Evolutionary conservation across 2,329 filamentous ascomycete genomes (phyloP).

Genomic region (Dactylellina sp.): DNA sequence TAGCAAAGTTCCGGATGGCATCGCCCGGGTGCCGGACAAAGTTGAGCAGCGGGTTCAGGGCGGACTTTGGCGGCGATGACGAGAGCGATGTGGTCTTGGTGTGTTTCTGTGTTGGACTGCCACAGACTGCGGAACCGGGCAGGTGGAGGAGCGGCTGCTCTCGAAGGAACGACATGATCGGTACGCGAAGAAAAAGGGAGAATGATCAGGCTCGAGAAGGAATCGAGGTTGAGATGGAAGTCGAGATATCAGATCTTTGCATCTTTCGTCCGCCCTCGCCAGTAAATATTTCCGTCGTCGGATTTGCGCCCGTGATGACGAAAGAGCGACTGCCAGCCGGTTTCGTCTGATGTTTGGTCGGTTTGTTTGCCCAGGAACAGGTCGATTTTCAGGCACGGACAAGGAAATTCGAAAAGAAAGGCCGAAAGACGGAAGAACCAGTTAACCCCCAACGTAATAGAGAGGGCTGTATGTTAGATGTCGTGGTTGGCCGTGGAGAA

Average conservation of each 20-base stretch:
- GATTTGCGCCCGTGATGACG: background rate
- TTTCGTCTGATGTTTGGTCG: constrained; percentile 51
- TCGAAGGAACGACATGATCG: constrained; percentile 43
- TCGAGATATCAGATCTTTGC: constrained; percentile 1
- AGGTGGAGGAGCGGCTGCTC: constrained; percentile 49
- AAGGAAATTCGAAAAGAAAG: background rate
- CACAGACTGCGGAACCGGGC: constrained; percentile 30
- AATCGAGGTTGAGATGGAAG: background rate
- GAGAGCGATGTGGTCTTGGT: constrained; percentile 18
- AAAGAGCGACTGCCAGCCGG: constrained; percentile 1
- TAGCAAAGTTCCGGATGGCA: constrained; percentile 46
- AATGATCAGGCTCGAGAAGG: background rate
- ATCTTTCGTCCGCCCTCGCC: constrained; percentile 27
- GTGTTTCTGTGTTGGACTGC: constrained; percentile 40
- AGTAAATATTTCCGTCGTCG: background rate
- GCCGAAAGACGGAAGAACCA: background rate
- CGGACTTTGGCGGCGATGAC: constrained; percentile 41
- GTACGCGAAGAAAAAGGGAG: background rate
- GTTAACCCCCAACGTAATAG: background rate
- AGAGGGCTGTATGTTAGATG: background rate
- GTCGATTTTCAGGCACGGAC: background rate
- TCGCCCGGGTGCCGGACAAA: constrained; percentile 48
- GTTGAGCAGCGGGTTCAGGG: constrained; percentile 47
- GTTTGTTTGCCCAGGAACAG: constrained; percentile 15
- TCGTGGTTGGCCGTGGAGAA: background rate